These are phyloP conservation scores for Niebla homalea DNA, from an alignment of 495 filamentous ascomycete genomes.

Conservation along the genomic window DNA sequence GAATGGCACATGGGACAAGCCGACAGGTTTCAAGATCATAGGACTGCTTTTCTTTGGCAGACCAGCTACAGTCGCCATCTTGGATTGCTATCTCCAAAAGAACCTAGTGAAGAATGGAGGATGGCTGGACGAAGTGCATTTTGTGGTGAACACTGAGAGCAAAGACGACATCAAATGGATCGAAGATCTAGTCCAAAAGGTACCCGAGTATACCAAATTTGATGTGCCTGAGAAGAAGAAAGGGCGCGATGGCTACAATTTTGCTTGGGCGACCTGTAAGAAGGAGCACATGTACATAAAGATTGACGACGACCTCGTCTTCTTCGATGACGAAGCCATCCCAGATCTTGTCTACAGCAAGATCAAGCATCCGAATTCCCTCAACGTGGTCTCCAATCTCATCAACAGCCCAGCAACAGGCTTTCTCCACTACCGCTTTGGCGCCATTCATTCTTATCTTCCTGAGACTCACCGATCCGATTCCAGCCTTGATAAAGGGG, in stretches of 20 bases:
- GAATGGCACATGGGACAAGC: constrained; percentile 17
- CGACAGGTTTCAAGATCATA: constrained; percentile 26
- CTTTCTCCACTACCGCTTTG: constrained; percentile 33
- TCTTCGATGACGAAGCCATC: constrained; percentile 34
- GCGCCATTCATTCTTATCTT: constrained; percentile 32
- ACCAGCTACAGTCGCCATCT: constrained; percentile 15
- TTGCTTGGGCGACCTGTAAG: constrained; percentile 26
- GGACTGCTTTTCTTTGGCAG: constrained; percentile 29
- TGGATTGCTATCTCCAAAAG: constrained; percentile 36
- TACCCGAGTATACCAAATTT: constrained; percentile 13
- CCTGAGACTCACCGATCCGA: constrained; percentile 20
- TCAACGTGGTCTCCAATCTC: constrained; percentile 32
- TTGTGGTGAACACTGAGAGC: constrained; percentile 32
- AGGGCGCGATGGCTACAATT: constrained; percentile 18
- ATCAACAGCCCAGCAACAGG: constrained; percentile 32
- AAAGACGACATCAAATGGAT: constrained; percentile 31
- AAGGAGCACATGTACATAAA: constrained; percentile 34
- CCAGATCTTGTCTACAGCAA: constrained; percentile 30
- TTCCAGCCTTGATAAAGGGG: constrained; percentile 4
- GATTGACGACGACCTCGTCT: constrained; percentile 40
- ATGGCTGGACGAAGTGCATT: constrained; percentile 35
- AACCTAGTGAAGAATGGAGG: constrained; percentile 36
- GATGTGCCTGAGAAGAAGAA: constrained; percentile 5
- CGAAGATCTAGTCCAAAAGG: constrained; percentile 15
- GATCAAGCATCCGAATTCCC: constrained; percentile 29